These are phyloP conservation scores for Trametes elegans DNA, from an alignment of 768 basidiomycete genomes.

Conservation along the genomic window DNA sequence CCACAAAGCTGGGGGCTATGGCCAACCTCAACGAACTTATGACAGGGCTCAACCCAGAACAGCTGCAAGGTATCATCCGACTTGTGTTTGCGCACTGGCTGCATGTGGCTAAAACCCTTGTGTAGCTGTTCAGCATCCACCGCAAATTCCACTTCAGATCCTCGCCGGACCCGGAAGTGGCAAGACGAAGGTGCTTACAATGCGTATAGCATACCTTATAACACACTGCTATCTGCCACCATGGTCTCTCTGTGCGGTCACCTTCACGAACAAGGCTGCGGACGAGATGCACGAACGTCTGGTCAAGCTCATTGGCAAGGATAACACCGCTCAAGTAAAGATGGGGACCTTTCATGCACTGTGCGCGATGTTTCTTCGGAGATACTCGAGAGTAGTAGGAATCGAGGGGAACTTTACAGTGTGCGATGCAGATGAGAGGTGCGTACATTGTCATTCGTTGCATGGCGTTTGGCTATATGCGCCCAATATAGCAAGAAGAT, in stretches of 20 bases:
- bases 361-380: conserved; percentile 70
- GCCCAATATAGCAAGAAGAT: conserved; percentile 58
- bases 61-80: conserved; percentile 35
- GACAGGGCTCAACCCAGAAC: conserved; percentile 28
- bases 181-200: conserved; percentile 69
- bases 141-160: conserved; percentile 68
- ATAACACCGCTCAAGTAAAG: conserved; percentile 49
- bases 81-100: background rate
- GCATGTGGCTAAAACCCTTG: too few species aligned
- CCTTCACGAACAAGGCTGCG: conserved; percentile 89
- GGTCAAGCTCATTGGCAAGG: conserved; percentile 61
- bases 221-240: conserved; percentile 49
- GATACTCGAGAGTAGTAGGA: conserved; percentile 54
- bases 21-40: conserved; percentile 8
- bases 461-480: conserved; percentile 7
- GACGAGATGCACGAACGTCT: conserved; percentile 81
- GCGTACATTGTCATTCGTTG: conserved; percentile 11
- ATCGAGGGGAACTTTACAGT: conserved; percentile 77
- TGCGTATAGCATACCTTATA: conserved; percentile 67
- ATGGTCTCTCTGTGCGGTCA: conserved; percentile 71
- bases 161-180: conserved; percentile 81
- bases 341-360: conserved; percentile 81
- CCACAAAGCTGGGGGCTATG: background rate
- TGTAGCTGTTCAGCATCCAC: conserved; percentile 67
- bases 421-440: conserved; percentile 82